Conservation (phyloP, 306 rosid species). For the Acacia confusa region DNA sequence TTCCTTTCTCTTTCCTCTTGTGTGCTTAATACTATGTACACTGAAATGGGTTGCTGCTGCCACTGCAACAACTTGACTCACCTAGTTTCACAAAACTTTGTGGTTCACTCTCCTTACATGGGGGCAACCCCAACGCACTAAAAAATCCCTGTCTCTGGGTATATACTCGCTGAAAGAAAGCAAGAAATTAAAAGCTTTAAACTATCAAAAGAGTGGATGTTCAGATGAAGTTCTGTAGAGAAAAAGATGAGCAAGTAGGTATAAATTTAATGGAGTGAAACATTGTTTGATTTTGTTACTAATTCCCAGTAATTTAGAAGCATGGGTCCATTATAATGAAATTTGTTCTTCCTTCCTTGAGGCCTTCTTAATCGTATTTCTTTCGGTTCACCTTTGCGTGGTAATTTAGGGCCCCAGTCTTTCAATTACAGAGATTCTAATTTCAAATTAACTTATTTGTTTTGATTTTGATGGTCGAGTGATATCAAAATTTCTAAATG, state of each 20-base stretch:
- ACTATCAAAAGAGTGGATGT: neutral
- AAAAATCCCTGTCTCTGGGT: neutral
- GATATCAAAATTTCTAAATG: slow-evolving; percentile 18
- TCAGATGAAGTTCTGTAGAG: neutral
- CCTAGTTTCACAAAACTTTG: neutral
- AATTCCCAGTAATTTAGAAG: neutral
- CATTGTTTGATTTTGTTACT: neutral
- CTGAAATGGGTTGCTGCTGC: neutral
- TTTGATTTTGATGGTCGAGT: slow-evolving; percentile 16
- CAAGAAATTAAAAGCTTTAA: neutral
- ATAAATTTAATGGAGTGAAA: neutral
- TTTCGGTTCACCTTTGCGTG: neutral
- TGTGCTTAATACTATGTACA: no score
- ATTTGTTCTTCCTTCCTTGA: neutral
- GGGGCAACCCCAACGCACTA: neutral
- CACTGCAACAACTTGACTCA: neutral
- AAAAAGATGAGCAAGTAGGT: neutral
- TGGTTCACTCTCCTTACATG: neutral
- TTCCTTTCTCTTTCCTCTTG: no score
- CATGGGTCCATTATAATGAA: neutral
- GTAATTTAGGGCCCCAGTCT: slow-evolving; percentile 16
- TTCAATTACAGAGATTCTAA: slow-evolving; percentile 10
- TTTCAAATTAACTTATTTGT: neutral
- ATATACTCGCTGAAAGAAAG: neutral
- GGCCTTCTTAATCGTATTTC: neutral